Evolutionary conservation across 129 eudicot species (phyloP).

Genomic region (Arctium minus): DNA sequence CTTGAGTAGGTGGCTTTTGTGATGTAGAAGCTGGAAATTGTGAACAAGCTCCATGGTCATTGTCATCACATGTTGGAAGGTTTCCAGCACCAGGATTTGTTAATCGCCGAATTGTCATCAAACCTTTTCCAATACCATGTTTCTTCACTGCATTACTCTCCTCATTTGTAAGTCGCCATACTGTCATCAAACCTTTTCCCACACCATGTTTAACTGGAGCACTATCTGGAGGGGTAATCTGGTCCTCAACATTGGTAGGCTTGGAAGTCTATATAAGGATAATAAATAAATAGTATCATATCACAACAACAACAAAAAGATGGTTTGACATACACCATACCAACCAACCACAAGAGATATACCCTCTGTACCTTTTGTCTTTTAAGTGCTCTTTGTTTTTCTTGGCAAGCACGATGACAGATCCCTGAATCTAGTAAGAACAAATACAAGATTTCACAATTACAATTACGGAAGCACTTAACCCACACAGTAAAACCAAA

Average conservation of each 20-base stretch:
- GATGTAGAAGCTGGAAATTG: constrained; percentile 26
- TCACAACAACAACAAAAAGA: constrained; percentile 1
- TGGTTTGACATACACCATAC: not conserved
- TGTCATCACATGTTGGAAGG: constrained; percentile 30
- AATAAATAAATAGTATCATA: constrained; percentile 5
- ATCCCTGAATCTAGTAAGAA: constrained; percentile 38
- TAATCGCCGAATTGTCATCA: constrained; percentile 62
- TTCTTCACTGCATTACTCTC: constrained; percentile 31
- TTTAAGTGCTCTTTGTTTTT: constrained; percentile 47
- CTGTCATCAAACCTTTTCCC: constrained; percentile 92
- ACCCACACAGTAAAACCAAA: not conserved
- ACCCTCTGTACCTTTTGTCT: constrained; percentile 57
- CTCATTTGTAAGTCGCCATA: constrained; percentile 36
- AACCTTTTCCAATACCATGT: constrained; percentile 90
- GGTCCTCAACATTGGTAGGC: constrained; percentile 34
- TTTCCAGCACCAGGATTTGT: constrained; percentile 39
- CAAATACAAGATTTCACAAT: not conserved
- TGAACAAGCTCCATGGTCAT: constrained; percentile 26
- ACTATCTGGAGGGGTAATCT: constrained; percentile 23
- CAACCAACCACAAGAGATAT: constrained; percentile 8
- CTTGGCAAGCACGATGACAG: constrained; percentile 46
- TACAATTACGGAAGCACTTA: not conserved
- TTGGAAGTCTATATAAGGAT: constrained; percentile 33
- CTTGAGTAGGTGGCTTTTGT: constrained; percentile 27
- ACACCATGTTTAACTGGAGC: constrained; percentile 55